Evolutionary conservation across 1,139 yeast species (phyloP).

Genomic region (Scheffersomyces segobiensis): DNA sequence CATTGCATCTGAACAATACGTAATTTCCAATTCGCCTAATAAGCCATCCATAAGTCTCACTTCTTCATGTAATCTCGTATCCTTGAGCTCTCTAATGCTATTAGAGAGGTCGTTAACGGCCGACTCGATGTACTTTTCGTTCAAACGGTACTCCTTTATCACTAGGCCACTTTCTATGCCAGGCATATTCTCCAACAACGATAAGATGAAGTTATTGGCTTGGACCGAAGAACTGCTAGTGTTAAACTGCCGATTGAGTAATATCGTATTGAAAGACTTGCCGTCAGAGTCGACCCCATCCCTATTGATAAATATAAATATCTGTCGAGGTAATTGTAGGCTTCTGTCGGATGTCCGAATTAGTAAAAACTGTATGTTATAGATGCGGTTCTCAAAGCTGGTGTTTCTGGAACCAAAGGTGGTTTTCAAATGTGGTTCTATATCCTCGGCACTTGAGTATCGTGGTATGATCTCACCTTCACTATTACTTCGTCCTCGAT

Average conservation of each 20-base stretch:
- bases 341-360: neutral
- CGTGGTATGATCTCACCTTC: conserved; percentile 11
- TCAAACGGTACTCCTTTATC: conserved; percentile 10
- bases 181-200: conserved; percentile 11
- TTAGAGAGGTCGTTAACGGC: conserved; percentile 10
- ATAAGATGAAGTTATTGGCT: conserved; percentile 5
- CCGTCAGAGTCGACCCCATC: neutral
- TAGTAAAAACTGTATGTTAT: neutral
- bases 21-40: conserved; percentile 13
- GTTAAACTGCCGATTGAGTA: conserved; percentile 6
- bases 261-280: conserved; percentile 6
- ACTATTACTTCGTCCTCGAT: conserved; percentile 1
- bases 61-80: conserved; percentile 2
- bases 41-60: conserved; percentile 6
- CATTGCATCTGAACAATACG: conserved; percentile 4
- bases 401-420: conserved; percentile 1
- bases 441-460: conserved; percentile 10
- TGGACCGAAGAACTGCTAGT: conserved; percentile 3
- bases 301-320: conserved; percentile 10
- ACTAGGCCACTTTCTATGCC: conserved; percentile 9
- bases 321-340: conserved; percentile 11
- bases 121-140: conserved; percentile 6
- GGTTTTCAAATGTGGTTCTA: conserved; percentile 8
- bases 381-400: neutral
- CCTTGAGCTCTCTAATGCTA: conserved; percentile 1